These are phyloP conservation scores for Alternaria sp. DNA, from an alignment of 2,329 filamentous ascomycete genomes.

Conservation along the genomic window DNA sequence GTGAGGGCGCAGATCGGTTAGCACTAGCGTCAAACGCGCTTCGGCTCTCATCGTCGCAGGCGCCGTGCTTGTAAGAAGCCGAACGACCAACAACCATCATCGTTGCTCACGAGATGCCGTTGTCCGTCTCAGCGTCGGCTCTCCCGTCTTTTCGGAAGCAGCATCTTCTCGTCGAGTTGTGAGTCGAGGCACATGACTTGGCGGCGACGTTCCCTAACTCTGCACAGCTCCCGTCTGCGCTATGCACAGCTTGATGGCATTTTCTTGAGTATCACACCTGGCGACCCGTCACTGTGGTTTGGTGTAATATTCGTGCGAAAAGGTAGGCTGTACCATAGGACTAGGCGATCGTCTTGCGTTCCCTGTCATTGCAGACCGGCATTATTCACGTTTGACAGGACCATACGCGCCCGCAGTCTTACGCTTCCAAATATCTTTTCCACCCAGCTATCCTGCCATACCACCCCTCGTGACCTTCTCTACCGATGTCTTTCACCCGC, in stretches of 20 bases:
- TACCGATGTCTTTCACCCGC: slow-evolving; percentile 93
- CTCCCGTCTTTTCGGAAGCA: slow-evolving; percentile 70
- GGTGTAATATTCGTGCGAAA: slow-evolving; percentile 91
- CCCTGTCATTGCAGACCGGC: slow-evolving; percentile 7
- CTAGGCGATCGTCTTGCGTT: slow-evolving; percentile 22
- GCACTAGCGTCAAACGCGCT: slow-evolving; percentile 18
- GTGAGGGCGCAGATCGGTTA: slow-evolving; percentile 20
- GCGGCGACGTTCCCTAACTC: slow-evolving; percentile 35
- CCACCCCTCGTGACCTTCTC: slow-evolving; percentile 88
- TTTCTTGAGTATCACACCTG: slow-evolving; percentile 84
- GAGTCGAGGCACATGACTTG: slow-evolving; percentile 49
- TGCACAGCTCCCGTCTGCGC: slow-evolving; percentile 76
- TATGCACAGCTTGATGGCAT: slow-evolving; percentile 85
- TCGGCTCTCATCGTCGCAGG: background rate
- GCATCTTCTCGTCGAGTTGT: slow-evolving; percentile 85
- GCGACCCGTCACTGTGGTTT: slow-evolving; percentile 83
- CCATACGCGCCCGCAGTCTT: slow-evolving; percentile 89
- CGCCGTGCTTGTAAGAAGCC: slow-evolving; percentile 12
- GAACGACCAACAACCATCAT: slow-evolving; percentile 15
- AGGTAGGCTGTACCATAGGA: slow-evolving; percentile 63
- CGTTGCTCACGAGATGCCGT: slow-evolving; percentile 31
- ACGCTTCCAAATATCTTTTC: slow-evolving; percentile 90
- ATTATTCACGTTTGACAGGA: slow-evolving; percentile 63
- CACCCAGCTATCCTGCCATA: slow-evolving; percentile 77
- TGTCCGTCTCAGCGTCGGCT: slow-evolving; percentile 33